These are phyloP conservation scores for Debaryomyces fabryi DNA, from an alignment of 1,139 yeast genomes.

Conservation along the genomic window DNA sequence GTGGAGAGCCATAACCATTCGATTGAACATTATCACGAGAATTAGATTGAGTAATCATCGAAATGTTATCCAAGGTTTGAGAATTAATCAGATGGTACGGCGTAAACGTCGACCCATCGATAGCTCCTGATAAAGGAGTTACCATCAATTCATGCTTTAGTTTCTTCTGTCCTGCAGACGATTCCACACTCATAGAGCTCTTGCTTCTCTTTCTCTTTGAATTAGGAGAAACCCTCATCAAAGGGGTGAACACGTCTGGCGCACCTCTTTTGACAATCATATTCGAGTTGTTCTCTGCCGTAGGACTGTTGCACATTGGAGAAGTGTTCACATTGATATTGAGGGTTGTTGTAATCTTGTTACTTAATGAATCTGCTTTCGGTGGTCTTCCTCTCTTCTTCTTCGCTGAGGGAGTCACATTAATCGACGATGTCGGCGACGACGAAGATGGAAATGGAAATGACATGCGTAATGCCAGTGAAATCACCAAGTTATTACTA, in stretches of 20 bases:
- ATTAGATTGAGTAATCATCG: constrained; percentile 27
- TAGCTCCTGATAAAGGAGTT: constrained; percentile 27
- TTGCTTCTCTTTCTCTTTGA: constrained; percentile 20
- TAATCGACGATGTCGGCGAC: constrained; percentile 7
- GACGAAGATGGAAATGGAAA: background rate
- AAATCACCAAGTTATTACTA: background rate
- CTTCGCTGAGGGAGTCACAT: constrained; percentile 29
- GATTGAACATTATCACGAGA: constrained; percentile 4
- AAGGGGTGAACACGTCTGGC: constrained; percentile 50
- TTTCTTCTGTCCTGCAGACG: constrained; percentile 16
- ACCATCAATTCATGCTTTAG: constrained; percentile 18
- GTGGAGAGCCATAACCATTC: constrained; percentile 21
- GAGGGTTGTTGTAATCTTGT: constrained; percentile 45
- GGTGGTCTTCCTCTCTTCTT: constrained; percentile 54
- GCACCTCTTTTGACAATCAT: constrained; percentile 46
- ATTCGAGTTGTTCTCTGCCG: constrained; percentile 41
- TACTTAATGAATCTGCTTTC: constrained; percentile 43
- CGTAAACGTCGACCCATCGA: constrained; percentile 19
- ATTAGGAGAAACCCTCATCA: constrained; percentile 49
- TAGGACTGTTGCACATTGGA: constrained; percentile 32
- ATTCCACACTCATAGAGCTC: constrained; percentile 13
- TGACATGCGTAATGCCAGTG: constrained; percentile 6
- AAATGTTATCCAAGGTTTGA: constrained; percentile 41
- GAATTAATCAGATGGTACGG: constrained; percentile 32
- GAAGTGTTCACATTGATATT: constrained; percentile 47